Evolutionary conservation across 495 filamentous ascomycete species (phyloP).

Genomic region (Eremomyces bilateralis): DNA sequence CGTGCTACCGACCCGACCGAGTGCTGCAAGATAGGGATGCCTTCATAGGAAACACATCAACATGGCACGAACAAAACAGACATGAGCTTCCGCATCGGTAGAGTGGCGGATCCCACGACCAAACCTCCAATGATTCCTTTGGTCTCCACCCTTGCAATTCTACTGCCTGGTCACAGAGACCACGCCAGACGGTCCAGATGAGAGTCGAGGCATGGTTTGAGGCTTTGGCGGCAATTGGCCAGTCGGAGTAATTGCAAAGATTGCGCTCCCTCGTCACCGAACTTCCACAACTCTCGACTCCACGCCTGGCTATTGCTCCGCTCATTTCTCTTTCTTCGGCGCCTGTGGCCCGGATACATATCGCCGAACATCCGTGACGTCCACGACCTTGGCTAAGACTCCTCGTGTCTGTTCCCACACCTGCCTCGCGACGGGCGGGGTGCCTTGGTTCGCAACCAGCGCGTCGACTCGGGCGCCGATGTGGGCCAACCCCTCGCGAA

Average conservation of each 20-base stretch:
- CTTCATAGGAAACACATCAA: too few species aligned
- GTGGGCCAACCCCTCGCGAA: conserved; percentile 56
- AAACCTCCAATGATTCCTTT: too few species aligned
- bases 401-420: conserved; percentile 70
- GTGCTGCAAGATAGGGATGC: too few species aligned
- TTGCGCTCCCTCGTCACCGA: background rate
- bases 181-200: background rate
- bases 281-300: background rate
- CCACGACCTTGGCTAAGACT: conserved; percentile 45
- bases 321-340: conserved; percentile 31
- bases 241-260: background rate
- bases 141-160: too few species aligned
- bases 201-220: background rate
- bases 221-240: too few species aligned
- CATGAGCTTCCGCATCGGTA: too few species aligned
- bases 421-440: conserved; percentile 61
- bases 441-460: conserved; percentile 62
- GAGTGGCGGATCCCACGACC: too few species aligned
- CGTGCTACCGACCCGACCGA: too few species aligned
- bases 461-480: conserved; percentile 58
- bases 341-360: conserved; percentile 36
- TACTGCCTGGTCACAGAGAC: background rate
- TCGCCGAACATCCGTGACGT: conserved; percentile 53
- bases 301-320: background rate
- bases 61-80: too few species aligned